Conservation (phyloP, 805 yeast species). For the Schizosaccharomyces japonicus region DNA sequence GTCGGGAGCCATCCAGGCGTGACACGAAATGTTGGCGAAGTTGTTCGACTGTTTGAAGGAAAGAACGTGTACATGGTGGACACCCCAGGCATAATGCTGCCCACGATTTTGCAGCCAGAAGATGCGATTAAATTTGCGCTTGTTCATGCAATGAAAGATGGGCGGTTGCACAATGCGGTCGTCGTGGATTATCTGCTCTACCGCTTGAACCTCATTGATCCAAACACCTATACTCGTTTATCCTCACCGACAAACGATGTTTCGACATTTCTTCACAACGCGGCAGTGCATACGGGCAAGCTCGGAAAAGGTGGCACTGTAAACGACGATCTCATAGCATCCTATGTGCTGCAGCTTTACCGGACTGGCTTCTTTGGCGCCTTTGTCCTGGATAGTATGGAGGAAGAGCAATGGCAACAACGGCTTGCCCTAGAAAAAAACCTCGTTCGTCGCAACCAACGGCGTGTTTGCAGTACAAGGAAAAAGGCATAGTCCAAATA, state of each 20-base stretch:
- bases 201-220: constrained; percentile 27
- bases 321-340: not conserved
- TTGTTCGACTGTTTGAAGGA: constrained; percentile 34
- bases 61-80: constrained; percentile 57
- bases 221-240: not conserved
- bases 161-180: constrained; percentile 56
- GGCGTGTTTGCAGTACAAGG: too few relatives aligned
- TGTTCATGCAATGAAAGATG: constrained; percentile 49
- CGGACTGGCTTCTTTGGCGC: not conserved
- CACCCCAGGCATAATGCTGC: constrained; percentile 72
- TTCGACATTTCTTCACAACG: not conserved
- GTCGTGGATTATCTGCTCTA: constrained; percentile 69
- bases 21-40: constrained; percentile 54
- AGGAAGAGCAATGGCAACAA: not conserved
- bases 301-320: not conserved
- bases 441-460: too few relatives aligned
- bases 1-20: constrained; percentile 85
- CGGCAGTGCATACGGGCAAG: not conserved
- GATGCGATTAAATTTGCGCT: constrained; percentile 54
- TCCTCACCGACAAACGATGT: constrained; percentile 5
- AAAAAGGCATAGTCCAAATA: too few relatives aligned
- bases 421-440: too few relatives aligned
- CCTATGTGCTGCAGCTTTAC: not conserved
- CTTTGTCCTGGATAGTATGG: not conserved
- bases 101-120: constrained; percentile 37